These are phyloP conservation scores for Millerozyma acaciae DNA, from an alignment of 805 yeast genomes.

Conservation along the genomic window DNA sequence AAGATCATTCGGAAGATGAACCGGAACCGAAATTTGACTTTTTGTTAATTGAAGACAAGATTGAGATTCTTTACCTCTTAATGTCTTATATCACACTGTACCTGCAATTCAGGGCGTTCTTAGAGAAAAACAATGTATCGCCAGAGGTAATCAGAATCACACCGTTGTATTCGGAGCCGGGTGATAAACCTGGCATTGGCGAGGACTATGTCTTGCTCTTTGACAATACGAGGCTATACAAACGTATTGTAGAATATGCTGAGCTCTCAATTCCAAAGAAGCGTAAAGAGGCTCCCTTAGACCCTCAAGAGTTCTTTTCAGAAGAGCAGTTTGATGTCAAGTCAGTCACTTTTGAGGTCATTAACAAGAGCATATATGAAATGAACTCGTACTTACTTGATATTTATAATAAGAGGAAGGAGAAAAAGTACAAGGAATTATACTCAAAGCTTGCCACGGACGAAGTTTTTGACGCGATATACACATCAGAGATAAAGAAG, in stretches of 20 bases:
- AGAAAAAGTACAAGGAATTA: conserved; percentile 22
- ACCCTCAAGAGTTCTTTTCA: conserved; percentile 27
- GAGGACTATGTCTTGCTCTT: conserved; percentile 38
- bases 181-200: conserved; percentile 7
- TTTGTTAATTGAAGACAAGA: conserved; percentile 43
- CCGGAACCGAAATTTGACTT: conserved; percentile 32
- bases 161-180: conserved; percentile 10
- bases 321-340: conserved; percentile 28
- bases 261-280: conserved; percentile 31
- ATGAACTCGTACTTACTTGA: conserved; percentile 19
- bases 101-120: conserved; percentile 44
- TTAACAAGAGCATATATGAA: conserved; percentile 29
- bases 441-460: conserved; percentile 13
- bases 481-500: conserved; percentile 46
- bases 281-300: conserved; percentile 28
- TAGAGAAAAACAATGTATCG: conserved; percentile 34
- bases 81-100: conserved; percentile 40
- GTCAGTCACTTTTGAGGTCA: conserved; percentile 25
- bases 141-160: conserved; percentile 22
- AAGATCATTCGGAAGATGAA: conserved; percentile 16
- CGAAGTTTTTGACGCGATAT: conserved; percentile 18
- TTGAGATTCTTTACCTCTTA: conserved; percentile 45
- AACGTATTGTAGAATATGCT: conserved; percentile 23
- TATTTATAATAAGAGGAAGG: conserved; percentile 24
- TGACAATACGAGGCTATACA: conserved; percentile 53